Percentiles rank a stretch among this genome's conserved stretches.
Conservation (phyloP, 1,284 basidiomycete genomes). For the Puccinia polysora region DNA sequence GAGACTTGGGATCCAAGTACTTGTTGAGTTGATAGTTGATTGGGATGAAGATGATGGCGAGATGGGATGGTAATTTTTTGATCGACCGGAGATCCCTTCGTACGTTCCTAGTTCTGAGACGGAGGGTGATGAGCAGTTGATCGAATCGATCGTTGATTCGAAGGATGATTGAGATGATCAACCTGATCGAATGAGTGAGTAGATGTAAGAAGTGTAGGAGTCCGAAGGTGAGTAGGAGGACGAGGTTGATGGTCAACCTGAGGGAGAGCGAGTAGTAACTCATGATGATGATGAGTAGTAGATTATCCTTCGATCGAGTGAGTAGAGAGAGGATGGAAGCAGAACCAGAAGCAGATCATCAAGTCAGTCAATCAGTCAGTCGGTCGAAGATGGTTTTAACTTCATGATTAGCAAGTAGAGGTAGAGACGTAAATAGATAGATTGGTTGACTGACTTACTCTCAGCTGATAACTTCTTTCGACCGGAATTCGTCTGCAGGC, state of each 20-base stretch:
- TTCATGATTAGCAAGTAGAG: neutral
- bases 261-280: neutral
- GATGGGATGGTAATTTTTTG: slow-evolving; percentile 23
- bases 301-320: neutral
- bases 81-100: neutral
- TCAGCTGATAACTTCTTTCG: too few relatives aligned
- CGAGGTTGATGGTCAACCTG: neutral
- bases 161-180: neutral
- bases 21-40: slow-evolving; percentile 24
- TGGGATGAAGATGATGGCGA: slow-evolving; percentile 25
- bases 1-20: neutral
- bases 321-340: neutral
- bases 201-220: slow-evolving; percentile 21
- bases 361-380: too few relatives aligned
- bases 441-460: too few relatives aligned
- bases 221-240: neutral
- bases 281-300: neutral
- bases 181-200: slow-evolving; percentile 20
- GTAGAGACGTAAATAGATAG: too few relatives aligned
- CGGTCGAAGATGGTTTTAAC: neutral
- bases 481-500: too few relatives aligned
- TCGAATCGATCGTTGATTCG: neutral
- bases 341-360: neutral
- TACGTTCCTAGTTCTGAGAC: neutral
- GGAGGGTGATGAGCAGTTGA: neutral